These are phyloP conservation scores for Phytophthora nicotianae DNA, from an alignment of 352 stramenopile genomes.

Conservation along the genomic window DNA sequence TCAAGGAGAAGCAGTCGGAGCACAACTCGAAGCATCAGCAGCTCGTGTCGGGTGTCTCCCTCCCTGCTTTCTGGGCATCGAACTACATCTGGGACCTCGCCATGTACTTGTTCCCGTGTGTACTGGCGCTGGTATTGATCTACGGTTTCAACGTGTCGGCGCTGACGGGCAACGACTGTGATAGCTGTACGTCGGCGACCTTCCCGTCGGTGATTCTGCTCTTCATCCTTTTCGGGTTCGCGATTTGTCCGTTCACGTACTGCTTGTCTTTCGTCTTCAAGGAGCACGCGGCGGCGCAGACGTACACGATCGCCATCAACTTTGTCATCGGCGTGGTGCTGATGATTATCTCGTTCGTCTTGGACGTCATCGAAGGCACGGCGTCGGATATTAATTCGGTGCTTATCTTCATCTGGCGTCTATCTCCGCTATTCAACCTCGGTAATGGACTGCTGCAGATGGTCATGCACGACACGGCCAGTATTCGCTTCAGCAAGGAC, in stretches of 20 bases:
- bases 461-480: constrained; percentile 21
- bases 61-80: constrained; percentile 95
- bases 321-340: constrained; percentile 63
- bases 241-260: constrained; percentile 65
- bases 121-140: constrained; percentile 43
- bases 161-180: constrained; percentile 57
- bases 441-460: constrained; percentile 37
- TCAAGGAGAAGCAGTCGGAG: constrained; percentile 91
- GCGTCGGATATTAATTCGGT: constrained; percentile 47
- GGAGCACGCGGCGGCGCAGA: constrained; percentile 62
- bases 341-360: constrained; percentile 61
- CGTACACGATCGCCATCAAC: constrained; percentile 68
- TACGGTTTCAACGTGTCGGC: constrained; percentile 53
- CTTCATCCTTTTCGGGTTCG: constrained; percentile 62
- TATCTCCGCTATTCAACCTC: constrained; percentile 62
- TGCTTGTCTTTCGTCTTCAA: constrained; percentile 70
- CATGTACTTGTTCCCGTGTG: constrained; percentile 83
- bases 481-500: constrained; percentile 31
- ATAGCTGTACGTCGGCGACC: constrained; percentile 44
- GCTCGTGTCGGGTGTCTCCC: constrained; percentile 92
- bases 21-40: constrained; percentile 97
- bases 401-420: constrained; percentile 69
- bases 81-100: constrained; percentile 94
- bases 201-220: constrained; percentile 54
- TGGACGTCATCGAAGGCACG: constrained; percentile 43